Conservation (phyloP, 345 rosid genomes). For the Syzygium oleosum region DNA sequence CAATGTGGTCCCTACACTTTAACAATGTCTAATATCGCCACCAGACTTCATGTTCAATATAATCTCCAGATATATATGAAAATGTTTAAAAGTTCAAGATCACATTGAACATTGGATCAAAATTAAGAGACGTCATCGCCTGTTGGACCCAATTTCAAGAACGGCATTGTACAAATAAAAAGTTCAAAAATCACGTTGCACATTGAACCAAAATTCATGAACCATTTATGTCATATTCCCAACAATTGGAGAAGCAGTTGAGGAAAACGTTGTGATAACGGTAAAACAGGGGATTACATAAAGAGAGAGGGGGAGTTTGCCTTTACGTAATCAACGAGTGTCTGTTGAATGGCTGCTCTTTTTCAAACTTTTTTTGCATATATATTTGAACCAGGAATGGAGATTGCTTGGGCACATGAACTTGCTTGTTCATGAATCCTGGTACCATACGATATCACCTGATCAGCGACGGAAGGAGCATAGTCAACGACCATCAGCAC, state of each 20-base stretch:
- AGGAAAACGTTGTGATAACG: background rate
- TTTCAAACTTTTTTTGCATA: background rate
- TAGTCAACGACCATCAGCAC: background rate
- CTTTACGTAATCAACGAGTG: background rate
- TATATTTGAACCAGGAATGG: background rate
- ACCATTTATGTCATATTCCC: background rate
- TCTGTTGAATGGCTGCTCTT: background rate
- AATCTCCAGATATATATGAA: background rate
- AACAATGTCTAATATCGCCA: no score
- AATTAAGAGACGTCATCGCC: background rate
- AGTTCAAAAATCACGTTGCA: rapidly evolving
- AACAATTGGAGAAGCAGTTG: background rate
- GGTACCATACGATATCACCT: background rate
- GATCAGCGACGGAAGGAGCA: background rate
- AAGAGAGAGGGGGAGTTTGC: no score
- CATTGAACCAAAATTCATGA: no score
- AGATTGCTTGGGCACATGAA: background rate
- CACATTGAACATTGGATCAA: rapidly evolving
- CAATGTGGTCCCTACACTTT: background rate
- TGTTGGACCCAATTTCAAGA: rapidly evolving
- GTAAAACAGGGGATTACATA: background rate
- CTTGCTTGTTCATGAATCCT: background rate
- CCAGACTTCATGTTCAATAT: no score
- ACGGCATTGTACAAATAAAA: background rate
- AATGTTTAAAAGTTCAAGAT: background rate